Evolutionary conservation across 2,329 filamentous ascomycete species (phyloP), one percentile per base, ranked within the genome.

Genomic region (Stachybotrys echinatus): DNA sequence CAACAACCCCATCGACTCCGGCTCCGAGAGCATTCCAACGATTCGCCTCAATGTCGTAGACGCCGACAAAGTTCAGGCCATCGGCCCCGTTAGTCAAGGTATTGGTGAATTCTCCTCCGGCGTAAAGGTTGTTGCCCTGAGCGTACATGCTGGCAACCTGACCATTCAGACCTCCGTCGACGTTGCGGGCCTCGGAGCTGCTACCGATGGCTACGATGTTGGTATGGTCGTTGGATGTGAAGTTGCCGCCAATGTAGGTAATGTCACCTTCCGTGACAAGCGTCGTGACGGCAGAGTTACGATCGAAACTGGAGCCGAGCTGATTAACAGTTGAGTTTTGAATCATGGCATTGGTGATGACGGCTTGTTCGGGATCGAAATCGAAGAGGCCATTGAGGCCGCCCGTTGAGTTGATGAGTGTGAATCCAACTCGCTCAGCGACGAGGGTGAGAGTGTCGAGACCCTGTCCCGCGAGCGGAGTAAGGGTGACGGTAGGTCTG

Each of bases 351-450:
- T 76, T 76, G 55, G 83, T 76, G 31, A 88, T 72, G 0, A 75
- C 74, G 5, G 60, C 57, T 42, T 66, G 55, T 5, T 64, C 59
- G 0, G 92, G 89, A 58, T 95, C 80, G 63, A 89, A 96, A 61
- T 97, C 94, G 64, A 88, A 97, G 2, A 99, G 73, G 8, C 91
- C 91, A 62, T 96, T 96, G 48, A 99, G 73, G 3, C 88, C 89
- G 47, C 87, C 88, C 44, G 85, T 88, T 3, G 87, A 87, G 55
- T 84, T 84, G 56, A 85, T 77, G 44, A 89, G 74, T 20, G 75
- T 84, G 65, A 96, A 96, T 10, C 86, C 84, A 39, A 97, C 84
- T 50, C 88, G 82, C 63, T 95, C 92, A 8, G 94, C 94, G n/a
- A 99, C 94, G 55, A 97, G 73, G 2, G 87, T 88, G 63, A 94